Conservation (phyloP, 768 basidiomycete genomes). For the Boletus patriciae region DNA sequence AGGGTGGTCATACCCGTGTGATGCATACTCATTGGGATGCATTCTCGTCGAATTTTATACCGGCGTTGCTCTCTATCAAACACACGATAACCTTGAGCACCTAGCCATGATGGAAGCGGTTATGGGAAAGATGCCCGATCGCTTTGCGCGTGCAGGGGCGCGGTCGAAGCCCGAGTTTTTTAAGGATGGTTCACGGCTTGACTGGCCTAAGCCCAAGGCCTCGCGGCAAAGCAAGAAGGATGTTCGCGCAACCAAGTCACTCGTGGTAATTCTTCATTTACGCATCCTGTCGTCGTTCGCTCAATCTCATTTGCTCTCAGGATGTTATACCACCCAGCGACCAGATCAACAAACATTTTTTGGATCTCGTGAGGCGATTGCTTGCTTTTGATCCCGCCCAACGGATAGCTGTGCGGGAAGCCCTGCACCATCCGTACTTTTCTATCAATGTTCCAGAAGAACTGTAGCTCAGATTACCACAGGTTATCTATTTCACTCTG, state of each 20-base stretch:
- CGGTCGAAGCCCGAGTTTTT: conserved; percentile 92
- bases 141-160: conserved; percentile 72
- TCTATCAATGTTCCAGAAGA: conserved; percentile 65
- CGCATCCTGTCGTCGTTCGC: not conserved
- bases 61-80: conserved; percentile 97
- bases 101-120: conserved; percentile 99
- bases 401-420: conserved; percentile 85
- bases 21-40: conserved; percentile 97
- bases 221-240: conserved; percentile 92
- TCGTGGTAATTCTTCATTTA: conserved; percentile 55
- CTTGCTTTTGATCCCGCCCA: conserved; percentile 88
- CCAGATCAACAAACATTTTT: conserved; percentile 72
- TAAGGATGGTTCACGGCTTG: conserved; percentile 79
- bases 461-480: conserved; percentile 47
- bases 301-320: conserved; percentile 38
- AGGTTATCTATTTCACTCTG: conserved; percentile 36
- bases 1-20: conserved; percentile 98
- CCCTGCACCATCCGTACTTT: conserved; percentile 87
- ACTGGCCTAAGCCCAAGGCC: conserved; percentile 90
- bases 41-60: conserved; percentile 99
- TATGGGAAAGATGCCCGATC: conserved; percentile 96
- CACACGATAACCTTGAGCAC: conserved; percentile 98
- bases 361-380: conserved; percentile 84
- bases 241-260: conserved; percentile 77
- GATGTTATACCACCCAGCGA: conserved; percentile 84